These are phyloP conservation scores for Pythium plurisporium DNA, from an alignment of 352 stramenopile species.

Conservation along the genomic window DNA sequence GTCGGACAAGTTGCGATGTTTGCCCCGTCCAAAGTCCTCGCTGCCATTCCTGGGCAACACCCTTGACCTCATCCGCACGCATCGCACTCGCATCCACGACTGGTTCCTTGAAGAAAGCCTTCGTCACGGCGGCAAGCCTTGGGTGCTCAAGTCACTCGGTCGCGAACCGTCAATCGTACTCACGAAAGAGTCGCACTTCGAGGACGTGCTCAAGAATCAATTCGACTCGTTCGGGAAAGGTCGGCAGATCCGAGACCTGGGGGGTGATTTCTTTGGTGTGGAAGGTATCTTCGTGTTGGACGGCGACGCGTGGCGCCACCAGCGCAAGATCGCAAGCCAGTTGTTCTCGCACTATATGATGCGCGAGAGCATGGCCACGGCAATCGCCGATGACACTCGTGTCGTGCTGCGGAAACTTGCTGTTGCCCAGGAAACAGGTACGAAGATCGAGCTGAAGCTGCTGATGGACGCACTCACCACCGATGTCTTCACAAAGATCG, in stretches of 20 bases:
- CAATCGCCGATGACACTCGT: conserved; percentile 38
- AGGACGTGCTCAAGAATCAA: conserved; percentile 55
- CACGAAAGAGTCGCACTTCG: conserved; percentile 31
- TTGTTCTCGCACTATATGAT: conserved; percentile 79
- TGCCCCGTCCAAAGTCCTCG: conserved; percentile 31
- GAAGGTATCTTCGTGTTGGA: conserved; percentile 70
- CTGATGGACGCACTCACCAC: conserved; percentile 56
- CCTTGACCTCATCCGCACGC: conserved; percentile 34
- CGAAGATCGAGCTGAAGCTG: conserved; percentile 40
- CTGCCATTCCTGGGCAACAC: conserved; percentile 22
- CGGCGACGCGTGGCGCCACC: conserved; percentile 57
- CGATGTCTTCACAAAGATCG: conserved; percentile 71
- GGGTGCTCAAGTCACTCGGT: conserved; percentile 37
- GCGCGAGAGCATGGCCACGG: conserved; percentile 43
- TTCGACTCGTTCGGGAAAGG: conserved; percentile 81
- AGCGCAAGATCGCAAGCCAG: conserved; percentile 85
- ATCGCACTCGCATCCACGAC: conserved; percentile 47
- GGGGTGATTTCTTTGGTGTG: conserved; percentile 63
- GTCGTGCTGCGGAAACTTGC: conserved; percentile 33
- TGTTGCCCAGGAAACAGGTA: background rate
- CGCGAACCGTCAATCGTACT: conserved; percentile 37
- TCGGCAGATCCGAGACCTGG: conserved; percentile 25
- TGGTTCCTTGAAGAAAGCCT: conserved; percentile 51
- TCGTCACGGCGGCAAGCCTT: conserved; percentile 36
- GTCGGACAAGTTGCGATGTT: too few species aligned